Conservation (phyloP, 2,329 filamentous ascomycete species). For the Verticillium albo-atrum region DNA sequence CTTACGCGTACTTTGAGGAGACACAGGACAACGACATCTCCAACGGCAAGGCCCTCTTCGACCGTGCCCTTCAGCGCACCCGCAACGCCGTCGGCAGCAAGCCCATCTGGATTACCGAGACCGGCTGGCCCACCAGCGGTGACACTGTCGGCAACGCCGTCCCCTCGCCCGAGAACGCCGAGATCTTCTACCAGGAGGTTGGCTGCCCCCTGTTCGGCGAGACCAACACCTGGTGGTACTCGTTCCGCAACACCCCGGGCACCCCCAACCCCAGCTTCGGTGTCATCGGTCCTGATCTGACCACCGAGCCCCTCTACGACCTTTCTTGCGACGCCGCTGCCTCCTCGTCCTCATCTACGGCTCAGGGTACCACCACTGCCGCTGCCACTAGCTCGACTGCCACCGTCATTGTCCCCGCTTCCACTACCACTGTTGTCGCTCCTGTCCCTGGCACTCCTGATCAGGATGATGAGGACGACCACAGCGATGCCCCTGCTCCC, state of each 20-base stretch:
- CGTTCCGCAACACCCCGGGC: slow-evolving; percentile 60
- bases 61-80: slow-evolving; percentile 59
- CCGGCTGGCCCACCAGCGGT: slow-evolving; percentile 78
- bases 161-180: slow-evolving; percentile 62
- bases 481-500: slow-evolving; percentile 6
- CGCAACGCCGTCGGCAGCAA: slow-evolving; percentile 57
- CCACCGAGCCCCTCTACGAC: slow-evolving; percentile 55
- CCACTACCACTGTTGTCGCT: slow-evolving; percentile 16
- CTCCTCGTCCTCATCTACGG: slow-evolving; percentile 6
- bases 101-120: slow-evolving; percentile 82
- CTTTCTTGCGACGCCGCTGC: slow-evolving; percentile 48
- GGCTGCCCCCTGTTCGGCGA: slow-evolving; percentile 66
- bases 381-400: slow-evolving; percentile 9
- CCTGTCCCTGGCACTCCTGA: slow-evolving; percentile 13
- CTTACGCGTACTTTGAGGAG: slow-evolving; percentile 79
- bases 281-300: slow-evolving; percentile 52
- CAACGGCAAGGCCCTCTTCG: slow-evolving; percentile 62
- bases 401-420: slow-evolving; percentile 13
- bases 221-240: slow-evolving; percentile 72
- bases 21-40: slow-evolving; percentile 62
- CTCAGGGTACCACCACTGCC: slow-evolving; percentile 15
- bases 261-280: slow-evolving; percentile 68
- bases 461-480: not conserved
- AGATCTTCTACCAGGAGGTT: slow-evolving; percentile 76
- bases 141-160: slow-evolving; percentile 56